Percentiles rank a stretch among this genome's conserved stretches.
These are phyloP conservation scores for Penicillium aurantiogriseum DNA, from an alignment of 2,329 filamentous ascomycete genomes.

Conservation along the genomic window DNA sequence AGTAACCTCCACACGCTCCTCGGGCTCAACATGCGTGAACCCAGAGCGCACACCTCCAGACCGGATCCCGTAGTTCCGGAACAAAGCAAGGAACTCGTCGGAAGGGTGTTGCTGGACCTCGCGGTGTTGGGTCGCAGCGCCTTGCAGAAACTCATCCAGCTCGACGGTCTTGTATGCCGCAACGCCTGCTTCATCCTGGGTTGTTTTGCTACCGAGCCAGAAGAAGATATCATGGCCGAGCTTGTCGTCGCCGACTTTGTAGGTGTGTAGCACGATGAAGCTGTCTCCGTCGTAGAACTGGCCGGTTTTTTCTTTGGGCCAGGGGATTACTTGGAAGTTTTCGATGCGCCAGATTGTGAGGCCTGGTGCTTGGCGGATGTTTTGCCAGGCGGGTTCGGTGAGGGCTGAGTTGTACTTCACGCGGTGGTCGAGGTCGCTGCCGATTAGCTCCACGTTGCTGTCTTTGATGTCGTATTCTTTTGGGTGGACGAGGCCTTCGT, in stretches of 20 bases:
- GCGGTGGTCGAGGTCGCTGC: constrained; percentile 63
- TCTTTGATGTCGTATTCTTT: constrained; percentile 67
- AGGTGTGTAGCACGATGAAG: constrained; percentile 64
- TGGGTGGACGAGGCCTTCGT: constrained; percentile 60
- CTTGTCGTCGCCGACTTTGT: constrained; percentile 52
- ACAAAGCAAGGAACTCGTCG: constrained; percentile 60
- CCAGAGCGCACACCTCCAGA: constrained; percentile 62
- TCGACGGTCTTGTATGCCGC: constrained; percentile 71
- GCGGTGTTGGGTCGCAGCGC: constrained; percentile 62
- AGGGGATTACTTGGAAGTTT: constrained; percentile 62
- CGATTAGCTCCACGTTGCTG: constrained; percentile 66
- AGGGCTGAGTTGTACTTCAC: constrained; percentile 66
- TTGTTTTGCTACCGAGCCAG: constrained; percentile 65
- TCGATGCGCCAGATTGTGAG: constrained; percentile 67
- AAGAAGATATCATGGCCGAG: constrained; percentile 67
- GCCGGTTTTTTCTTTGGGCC: constrained; percentile 57
- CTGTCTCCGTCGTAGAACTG: constrained; percentile 67
- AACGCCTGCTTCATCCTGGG: constrained; percentile 66
- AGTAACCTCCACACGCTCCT: constrained; percentile 45
- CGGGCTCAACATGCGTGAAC: constrained; percentile 61
- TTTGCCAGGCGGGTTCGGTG: constrained; percentile 67
- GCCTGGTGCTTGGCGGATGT: constrained; percentile 55
- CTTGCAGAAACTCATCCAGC: constrained; percentile 64
- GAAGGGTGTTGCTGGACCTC: constrained; percentile 62
- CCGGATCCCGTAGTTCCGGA: constrained; percentile 60